Base-by-base conservation (phyloP, 2,329 filamentous ascomycete species). In the Monosporascus sp. region DNA sequence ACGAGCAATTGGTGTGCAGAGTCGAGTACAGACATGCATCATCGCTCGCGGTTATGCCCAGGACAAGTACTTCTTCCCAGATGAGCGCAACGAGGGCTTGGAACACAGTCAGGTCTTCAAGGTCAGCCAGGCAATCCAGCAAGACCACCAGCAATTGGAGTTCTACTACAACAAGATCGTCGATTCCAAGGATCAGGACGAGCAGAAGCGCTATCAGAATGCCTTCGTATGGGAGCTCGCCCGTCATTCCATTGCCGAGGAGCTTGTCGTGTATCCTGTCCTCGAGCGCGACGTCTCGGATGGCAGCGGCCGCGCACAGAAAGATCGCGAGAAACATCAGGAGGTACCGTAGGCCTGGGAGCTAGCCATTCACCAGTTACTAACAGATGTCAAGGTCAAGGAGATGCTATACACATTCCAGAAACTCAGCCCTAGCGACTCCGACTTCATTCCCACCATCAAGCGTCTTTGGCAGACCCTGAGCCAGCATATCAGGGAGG, bases 181-280 rank as follows among this genome's bases (percentile, higher is more conserved):
- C 53, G 68, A 70, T 41, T 66, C 73, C 5, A 62, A 60, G 17
- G 71, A 78, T 49, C 59, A 61, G 34, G 76, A 78, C 34, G 68
- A 74, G 26, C 70, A 74, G 51, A 68, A 66, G 6, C 70, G 73
- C 14, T 79, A 69, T 54, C 73, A 76, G 52, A 81, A 81, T 52
- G 72, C 78, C 54, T 77, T 81, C 56, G 74, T 72, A 16, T 80
- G 78, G 78, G 76, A 79, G 54, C 67, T 81, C 0, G 74, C 77
- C 26, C 74, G 78, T 9, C 77, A 81, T 61, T 71, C 75, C 0
- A 70, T 80, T 49, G 76, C 73, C 8, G 77, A 81, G 55, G 79
- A 81, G 57, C 62, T 81, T 5, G 59, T 78, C 8, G 68, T 79
- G 7, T 78, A 78, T 59, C 77, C 77, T 8, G 71, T 71, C 6